Base-by-base conservation (phyloP, 163 green algal genomes). In the Picocystis sp. region DNA sequence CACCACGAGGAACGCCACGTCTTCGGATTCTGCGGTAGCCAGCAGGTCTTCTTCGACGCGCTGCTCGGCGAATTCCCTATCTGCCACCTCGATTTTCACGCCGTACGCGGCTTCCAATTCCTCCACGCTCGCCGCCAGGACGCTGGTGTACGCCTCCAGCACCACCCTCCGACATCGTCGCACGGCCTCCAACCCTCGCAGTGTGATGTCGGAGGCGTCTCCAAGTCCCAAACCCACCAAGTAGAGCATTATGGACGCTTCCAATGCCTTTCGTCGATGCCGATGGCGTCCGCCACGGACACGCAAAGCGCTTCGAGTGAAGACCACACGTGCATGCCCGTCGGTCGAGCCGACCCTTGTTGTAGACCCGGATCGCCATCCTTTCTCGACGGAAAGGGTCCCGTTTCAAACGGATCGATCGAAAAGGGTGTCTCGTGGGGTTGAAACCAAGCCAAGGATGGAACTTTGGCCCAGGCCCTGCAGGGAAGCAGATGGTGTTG, bases 1-100 rank as follows among this genome's bases (percentile, higher is more conserved):
- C 10, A 98, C 90, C 0, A 98, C 90, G 6, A 94, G 72, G 63
- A 98, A 96, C 1, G 90, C 82, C 13, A 98, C 85, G 50, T 96
- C 81, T 6, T 62, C 50, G 9, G 64, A 56, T 2, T 82, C 60
- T 22, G 82, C 80, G 6, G 78, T 76, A 14, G 72, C 57, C 22
- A 98, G 62, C 17, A 98, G 82, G 14, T 68, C 66, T 25, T 96
- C 92, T 8, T 50, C 44, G 3, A 23, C 44, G 8, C 44, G 44
- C 44, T 50, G 44, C 8, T 24, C 22, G 21, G 44, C 44, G 44
- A 24, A 23, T 23, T 24, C 44, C 8, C 21, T 3, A 24, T 24
- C 21, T 8, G 44, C 44, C 22, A 24, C 44, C 8, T 23, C 44
- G 44, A 50, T 19, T 15, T 19, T 23, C 38, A 19, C n/a, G 38